Conservation (phyloP, 1,139 yeast genomes). For the Debaryomycetaceae sp. region DNA sequence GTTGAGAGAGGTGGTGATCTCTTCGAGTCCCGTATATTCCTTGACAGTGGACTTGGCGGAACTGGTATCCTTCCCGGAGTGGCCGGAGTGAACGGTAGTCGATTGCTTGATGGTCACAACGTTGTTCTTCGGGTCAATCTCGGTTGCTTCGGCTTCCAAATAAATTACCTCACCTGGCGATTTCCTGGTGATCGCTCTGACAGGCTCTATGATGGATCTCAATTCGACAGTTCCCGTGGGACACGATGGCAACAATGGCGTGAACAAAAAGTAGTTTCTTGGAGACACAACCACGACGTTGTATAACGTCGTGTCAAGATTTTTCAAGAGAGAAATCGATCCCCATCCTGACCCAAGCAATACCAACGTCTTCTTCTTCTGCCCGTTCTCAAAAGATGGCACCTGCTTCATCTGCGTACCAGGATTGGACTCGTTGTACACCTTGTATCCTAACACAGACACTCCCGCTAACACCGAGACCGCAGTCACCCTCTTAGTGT, state of each 20-base stretch:
- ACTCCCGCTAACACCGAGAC: conserved; percentile 32
- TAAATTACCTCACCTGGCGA: conserved; percentile 77
- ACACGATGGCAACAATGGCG: conserved; percentile 89
- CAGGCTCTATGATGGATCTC: conserved; percentile 87
- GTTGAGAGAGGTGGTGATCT: conserved; percentile 46
- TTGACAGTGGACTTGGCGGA: conserved; percentile 49
- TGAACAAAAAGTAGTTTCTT: conserved; percentile 89
- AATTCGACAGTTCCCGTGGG: conserved; percentile 92
- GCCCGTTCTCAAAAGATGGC: conserved; percentile 60
- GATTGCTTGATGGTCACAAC: conserved; percentile 57
- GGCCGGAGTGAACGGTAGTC: conserved; percentile 51
- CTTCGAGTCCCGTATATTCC: conserved; percentile 36
- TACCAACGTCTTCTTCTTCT: conserved; percentile 82
- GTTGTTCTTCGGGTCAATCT: conserved; percentile 67
- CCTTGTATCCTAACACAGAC: conserved; percentile 52
- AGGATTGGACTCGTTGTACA: conserved; percentile 63
- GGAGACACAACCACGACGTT: conserved; percentile 90
- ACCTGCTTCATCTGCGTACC: conserved; percentile 52
- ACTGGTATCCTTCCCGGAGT: conserved; percentile 50
- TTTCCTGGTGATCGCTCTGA: conserved; percentile 67
- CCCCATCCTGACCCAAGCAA: conserved; percentile 97
- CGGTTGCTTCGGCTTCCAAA: conserved; percentile 89
- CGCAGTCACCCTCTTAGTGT: conserved; percentile 24
- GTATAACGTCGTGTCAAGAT: conserved; percentile 80
- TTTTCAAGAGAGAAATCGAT: conserved; percentile 74